Evolutionary conservation across 345 rosid species (phyloP).

Genomic region (Melaleuca alternifolia): DNA sequence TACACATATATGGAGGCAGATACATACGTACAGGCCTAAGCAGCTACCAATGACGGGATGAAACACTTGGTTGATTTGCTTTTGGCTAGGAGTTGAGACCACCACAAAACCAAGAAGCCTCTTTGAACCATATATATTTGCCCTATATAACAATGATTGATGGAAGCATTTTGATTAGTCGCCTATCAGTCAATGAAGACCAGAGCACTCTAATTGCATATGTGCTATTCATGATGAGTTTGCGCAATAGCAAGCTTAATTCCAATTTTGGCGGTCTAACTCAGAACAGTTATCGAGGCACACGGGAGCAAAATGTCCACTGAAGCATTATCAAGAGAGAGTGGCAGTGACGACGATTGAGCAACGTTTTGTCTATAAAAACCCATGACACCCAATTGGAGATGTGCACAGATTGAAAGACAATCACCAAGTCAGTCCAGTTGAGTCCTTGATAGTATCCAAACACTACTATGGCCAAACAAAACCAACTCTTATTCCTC

Average conservation of each 20-base stretch:
- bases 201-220: no score
- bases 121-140: background rate
- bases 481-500: no score
- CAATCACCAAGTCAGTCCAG: no score
- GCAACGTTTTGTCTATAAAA: background rate
- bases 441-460: no score
- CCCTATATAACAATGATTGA: background rate
- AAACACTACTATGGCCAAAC: background rate
- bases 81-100: background rate
- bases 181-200: no score
- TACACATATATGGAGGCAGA: background rate
- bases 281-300: constrained; percentile 2
- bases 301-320: background rate
- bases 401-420: no score
- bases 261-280: constrained; percentile 3
- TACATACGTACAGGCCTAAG: background rate
- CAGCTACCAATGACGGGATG: background rate
- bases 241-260: background rate
- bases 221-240: constrained; percentile 3
- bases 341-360: background rate
- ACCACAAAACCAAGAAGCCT: background rate
- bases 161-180: background rate
- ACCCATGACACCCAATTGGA: no score
- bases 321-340: background rate
- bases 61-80: background rate